Evolutionary conservation across 305 asterid genomes (phyloP).

Genomic region (Fraxinus paxiana): DNA sequence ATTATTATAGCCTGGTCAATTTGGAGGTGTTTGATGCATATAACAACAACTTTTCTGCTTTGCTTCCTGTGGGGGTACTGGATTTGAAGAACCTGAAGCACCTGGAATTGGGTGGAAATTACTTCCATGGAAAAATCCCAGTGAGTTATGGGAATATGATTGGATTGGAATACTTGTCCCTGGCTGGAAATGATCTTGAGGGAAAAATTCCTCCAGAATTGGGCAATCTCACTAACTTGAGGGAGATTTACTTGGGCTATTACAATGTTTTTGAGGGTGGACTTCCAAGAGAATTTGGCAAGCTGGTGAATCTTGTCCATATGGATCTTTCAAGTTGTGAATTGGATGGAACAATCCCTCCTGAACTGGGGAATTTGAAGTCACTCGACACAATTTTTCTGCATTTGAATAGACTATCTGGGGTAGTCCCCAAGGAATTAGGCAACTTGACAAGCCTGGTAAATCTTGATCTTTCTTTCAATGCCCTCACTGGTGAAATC

Average conservation of each 20-base stretch:
- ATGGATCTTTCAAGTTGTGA: conserved; percentile 76
- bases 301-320: conserved; percentile 55
- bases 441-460: conserved; percentile 70
- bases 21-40: conserved; percentile 74
- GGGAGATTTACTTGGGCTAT: conserved; percentile 73
- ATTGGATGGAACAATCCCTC: conserved; percentile 69
- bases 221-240: conserved; percentile 77
- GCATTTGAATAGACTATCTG: conserved; percentile 65
- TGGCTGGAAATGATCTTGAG: conserved; percentile 73
- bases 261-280: conserved; percentile 68
- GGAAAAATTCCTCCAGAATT: conserved; percentile 70
- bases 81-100: conserved; percentile 57
- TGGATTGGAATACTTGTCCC: conserved; percentile 63
- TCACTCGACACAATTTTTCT: conserved; percentile 64
- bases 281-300: conserved; percentile 80
- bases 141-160: conserved; percentile 50
- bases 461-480: conserved; percentile 81
- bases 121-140: conserved; percentile 65
- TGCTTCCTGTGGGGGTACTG: conserved; percentile 59
- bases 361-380: conserved; percentile 65
- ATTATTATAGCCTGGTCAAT: conserved; percentile 52
- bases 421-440: conserved; percentile 67
- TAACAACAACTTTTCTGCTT: conserved; percentile 71
- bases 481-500: conserved; percentile 73
- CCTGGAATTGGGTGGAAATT: conserved; percentile 88